Evolutionary conservation across 2,329 filamentous ascomycete genomes (phyloP).

Genomic region (Parafenestella ontariensis): DNA sequence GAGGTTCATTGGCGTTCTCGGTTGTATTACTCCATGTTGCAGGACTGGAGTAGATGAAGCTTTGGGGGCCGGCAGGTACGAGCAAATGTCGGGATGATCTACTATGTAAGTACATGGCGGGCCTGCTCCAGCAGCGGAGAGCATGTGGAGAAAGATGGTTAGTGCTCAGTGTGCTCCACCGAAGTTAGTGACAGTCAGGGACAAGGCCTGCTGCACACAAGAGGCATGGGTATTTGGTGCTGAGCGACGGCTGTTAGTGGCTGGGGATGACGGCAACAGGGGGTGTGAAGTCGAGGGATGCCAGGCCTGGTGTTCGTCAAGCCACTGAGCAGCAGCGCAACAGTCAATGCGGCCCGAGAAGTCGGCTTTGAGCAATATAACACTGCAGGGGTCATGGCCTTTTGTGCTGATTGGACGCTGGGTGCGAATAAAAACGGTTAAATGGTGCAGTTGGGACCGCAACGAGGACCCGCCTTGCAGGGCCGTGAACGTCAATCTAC

Average conservation of each 20-base stretch:
- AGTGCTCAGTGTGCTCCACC: slow-evolving; percentile 43
- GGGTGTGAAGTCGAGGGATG: slow-evolving; percentile 26
- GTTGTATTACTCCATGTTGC: slow-evolving; percentile 33
- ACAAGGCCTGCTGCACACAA: slow-evolving; percentile 35
- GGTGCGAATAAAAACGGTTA: slow-evolving; percentile 44
- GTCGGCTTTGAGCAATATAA: slow-evolving; percentile 41
- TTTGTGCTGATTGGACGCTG: slow-evolving; percentile 31
- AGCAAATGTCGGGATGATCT: slow-evolving; percentile 43
- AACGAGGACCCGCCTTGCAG: slow-evolving; percentile 22
- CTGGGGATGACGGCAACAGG: slow-evolving; percentile 29
- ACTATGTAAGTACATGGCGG: slow-evolving; percentile 39
- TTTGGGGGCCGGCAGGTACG: slow-evolving; percentile 34
- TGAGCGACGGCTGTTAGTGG: slow-evolving; percentile 34
- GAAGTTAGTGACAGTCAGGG: slow-evolving; percentile 37
- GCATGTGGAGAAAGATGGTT: slow-evolving; percentile 47
- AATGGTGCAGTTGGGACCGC: slow-evolving; percentile 37
- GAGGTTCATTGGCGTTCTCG: slow-evolving; percentile 20
- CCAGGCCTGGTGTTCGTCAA: slow-evolving; percentile 24
- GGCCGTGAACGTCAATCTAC: slow-evolving; percentile 31
- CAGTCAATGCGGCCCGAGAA: slow-evolving; percentile 34
- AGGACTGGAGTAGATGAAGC: slow-evolving; percentile 18
- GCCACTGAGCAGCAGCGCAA: slow-evolving; percentile 34
- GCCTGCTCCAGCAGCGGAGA: slow-evolving; percentile 40
- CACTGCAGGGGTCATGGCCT: slow-evolving; percentile 32
- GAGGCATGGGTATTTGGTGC: slow-evolving; percentile 27